Evolutionary conservation across 331 rosid genomes (phyloP), one percentile per base, ranked within the genome.

Genomic region (Quercus phellos): DNA sequence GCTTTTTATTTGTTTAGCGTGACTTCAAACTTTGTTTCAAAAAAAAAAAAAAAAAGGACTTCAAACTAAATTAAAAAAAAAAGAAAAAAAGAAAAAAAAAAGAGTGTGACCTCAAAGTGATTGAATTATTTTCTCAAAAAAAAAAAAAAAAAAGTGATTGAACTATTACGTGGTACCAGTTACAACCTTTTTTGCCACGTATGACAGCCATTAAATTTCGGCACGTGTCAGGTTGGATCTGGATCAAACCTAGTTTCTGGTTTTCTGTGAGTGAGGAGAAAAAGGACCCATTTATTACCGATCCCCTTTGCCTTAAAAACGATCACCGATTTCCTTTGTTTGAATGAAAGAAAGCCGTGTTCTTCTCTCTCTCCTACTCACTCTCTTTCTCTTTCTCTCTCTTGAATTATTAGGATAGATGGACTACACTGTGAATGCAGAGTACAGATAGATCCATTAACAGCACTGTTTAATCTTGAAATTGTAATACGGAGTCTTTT

Each of bases 271-370:
- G 73, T 55, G 51, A 69, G 46, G 17, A 77, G 74, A 55, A 73
- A 74, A 66, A 69, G 14, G 30, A 77, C 64, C 58, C 72, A 80
- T 80, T 80, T 71, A 74, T 80, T 70, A 35, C 73, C 50, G 79
- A 24, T 73, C 68, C 38, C 76, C 42, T 72, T 77, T 18, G 79
- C 83, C 77, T 80, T 90, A 67, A 90, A 85, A 87, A 80, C 55
- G 42, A 42, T 88, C 92, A 88, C 87, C 93, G 64, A 73, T 78
- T 81, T 87, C 84, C 74, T 77, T 80, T 69, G 80, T 8, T 27
- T 0, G 8, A 43, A 78, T 14, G 32, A 11, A 51, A 69, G 73
- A 70, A 35, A 34, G 56, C 72, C 85, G 59, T 69, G 82, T 80
- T 81, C 73, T 77, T 32, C 71, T 71, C 10, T 7, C 43, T 35